Percentiles rank a stretch among this genome's conserved stretches.
phyloP scores from a whole-genome alignment of 2,329 filamentous ascomycete species.

The Penicillium glabrum region DNA sequence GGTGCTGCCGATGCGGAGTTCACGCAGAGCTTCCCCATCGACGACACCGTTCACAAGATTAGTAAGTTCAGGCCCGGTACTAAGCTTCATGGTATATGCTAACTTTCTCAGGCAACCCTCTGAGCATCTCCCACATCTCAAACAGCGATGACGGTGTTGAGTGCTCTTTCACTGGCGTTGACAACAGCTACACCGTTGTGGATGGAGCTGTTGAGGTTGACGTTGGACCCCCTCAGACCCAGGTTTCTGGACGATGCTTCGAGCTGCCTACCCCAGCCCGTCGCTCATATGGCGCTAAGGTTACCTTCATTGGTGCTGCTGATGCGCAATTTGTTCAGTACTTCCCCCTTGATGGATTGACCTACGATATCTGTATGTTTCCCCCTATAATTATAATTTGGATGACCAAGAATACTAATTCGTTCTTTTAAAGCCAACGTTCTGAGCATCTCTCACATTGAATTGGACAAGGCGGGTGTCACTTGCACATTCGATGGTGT shows the following conservation, averaged over 20 bases:
- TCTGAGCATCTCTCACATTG: conserved; percentile 27
- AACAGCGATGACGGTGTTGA: conserved; percentile 2
- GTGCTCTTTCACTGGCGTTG: conserved; percentile 23
- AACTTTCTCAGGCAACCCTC: conserved; percentile 12
- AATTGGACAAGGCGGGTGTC: conserved; percentile 15
- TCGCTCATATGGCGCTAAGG: background rate
- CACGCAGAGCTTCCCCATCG: conserved; percentile 15
- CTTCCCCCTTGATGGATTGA: conserved; percentile 1
- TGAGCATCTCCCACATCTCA: conserved; percentile 24
- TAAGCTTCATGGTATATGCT: background rate
- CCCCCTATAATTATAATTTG: background rate
- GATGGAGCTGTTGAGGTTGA: conserved; percentile 14
- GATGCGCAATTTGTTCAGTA: background rate
- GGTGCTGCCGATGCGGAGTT: conserved; percentile 22
- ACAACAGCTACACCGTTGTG: conserved; percentile 18
- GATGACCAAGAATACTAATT: background rate
- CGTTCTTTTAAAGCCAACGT: background rate
- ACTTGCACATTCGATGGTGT: conserved; percentile 25
- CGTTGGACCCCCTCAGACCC: conserved; percentile 26
- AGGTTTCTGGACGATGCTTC: conserved; percentile 17
- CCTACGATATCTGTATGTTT: background rate
- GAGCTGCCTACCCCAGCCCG: background rate
- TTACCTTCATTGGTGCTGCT: conserved; percentile 16
- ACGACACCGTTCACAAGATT: conserved; percentile 13
- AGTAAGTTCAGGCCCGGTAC: conserved; percentile 5